Conservation (phyloP, 768 basidiomycete genomes). For the Pulveroboletus sp. region DNA sequence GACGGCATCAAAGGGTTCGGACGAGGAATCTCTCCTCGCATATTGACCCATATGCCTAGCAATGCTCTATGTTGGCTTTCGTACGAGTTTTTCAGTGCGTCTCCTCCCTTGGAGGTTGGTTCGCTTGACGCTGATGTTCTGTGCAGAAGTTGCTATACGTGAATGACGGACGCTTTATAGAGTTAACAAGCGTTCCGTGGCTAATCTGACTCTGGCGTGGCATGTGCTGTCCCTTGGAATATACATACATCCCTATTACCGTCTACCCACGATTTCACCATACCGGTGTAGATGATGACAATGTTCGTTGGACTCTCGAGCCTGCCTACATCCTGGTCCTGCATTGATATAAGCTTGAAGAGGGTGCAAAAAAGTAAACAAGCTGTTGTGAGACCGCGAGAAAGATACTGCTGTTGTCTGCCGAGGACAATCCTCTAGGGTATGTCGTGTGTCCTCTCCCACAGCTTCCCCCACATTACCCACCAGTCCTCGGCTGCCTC, state of each 20-base stretch:
- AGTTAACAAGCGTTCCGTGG: conserved; percentile 5
- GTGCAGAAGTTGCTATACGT: conserved; percentile 63
- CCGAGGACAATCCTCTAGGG: too few species aligned
- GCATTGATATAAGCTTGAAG: not conserved
- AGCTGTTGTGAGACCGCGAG: not conserved
- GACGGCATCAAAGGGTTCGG: conserved; percentile 85
- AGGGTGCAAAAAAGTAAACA: not conserved
- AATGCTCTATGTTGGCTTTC: conserved; percentile 97
- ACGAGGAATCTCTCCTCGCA: conserved; percentile 84
- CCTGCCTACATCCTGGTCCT: not conserved
- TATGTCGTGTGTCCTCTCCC: too few species aligned
- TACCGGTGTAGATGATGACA: not conserved
- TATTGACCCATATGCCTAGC: conserved; percentile 94
- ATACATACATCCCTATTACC: conserved; percentile 18
- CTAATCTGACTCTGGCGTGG: conserved; percentile 3
- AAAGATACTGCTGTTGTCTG: too few species aligned
- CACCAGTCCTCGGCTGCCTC: conserved; percentile 67
- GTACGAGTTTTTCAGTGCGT: conserved; percentile 97
- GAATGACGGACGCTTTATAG: conserved; percentile 28
- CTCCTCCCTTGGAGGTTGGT: not conserved
- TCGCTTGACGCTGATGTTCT: conserved; percentile 6
- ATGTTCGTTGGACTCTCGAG: not conserved
- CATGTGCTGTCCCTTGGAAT: conserved; percentile 10
- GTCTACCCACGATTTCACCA: conserved; percentile 1
- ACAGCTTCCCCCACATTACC: conserved; percentile 53